Conservation (phyloP, 2,329 filamentous ascomycete genomes). For the Phaeophleospora eucalypticola region DNA sequence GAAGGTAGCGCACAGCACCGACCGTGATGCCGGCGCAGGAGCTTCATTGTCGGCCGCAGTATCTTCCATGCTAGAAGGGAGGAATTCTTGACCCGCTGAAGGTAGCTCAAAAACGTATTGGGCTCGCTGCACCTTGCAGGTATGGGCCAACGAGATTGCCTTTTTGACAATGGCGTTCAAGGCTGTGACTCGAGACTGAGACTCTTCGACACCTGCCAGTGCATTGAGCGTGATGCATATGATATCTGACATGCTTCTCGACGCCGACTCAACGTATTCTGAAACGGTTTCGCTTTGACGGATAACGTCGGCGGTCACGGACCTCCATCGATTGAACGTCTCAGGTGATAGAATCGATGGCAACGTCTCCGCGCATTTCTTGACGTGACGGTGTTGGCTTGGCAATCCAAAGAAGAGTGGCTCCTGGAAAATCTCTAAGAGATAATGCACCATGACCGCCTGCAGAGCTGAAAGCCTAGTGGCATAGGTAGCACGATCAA, state of each 20-base stretch:
- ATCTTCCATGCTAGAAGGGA: conserved; percentile 61
- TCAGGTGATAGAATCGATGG: conserved; percentile 33
- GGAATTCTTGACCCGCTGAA: conserved; percentile 41
- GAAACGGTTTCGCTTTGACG: conserved; percentile 44
- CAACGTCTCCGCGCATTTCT: conserved; percentile 22
- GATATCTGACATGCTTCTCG: conserved; percentile 23
- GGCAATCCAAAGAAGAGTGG: conserved; percentile 61
- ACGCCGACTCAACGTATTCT: conserved; percentile 18
- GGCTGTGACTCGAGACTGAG: conserved; percentile 17
- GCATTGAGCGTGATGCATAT: conserved; percentile 24
- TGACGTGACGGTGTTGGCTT: conserved; percentile 36
- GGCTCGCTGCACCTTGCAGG: conserved; percentile 30
- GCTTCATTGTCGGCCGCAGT: conserved; percentile 58
- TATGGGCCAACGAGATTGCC: conserved; percentile 27
- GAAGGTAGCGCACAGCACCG: conserved; percentile 61
- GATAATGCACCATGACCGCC: conserved; percentile 55
- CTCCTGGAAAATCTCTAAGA: conserved; percentile 60
- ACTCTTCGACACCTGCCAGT: conserved; percentile 25
- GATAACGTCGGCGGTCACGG: conserved; percentile 58
- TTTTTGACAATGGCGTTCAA: conserved; percentile 28
- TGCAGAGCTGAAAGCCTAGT: conserved; percentile 62
- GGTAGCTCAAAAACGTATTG: conserved; percentile 32
- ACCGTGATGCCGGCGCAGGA: conserved; percentile 44
- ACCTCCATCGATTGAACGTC: conserved; percentile 62
- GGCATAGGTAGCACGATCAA: conserved; percentile 50